Base-by-base conservation (phyloP, 495 filamentous ascomycete species). In the Hypoxylon crocopeplum region DNA sequence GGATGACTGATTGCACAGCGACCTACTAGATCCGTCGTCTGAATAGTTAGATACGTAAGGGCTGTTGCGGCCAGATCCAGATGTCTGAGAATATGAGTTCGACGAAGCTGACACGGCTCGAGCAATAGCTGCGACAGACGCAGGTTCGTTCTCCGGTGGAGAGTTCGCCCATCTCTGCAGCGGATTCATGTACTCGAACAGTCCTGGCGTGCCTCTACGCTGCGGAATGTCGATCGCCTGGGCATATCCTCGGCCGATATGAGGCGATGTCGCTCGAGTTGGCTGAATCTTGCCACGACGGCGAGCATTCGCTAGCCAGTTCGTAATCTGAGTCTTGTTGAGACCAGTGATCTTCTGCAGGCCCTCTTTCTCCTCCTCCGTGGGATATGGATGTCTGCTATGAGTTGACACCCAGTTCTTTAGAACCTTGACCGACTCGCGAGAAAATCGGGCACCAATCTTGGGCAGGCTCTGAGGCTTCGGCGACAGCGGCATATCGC, bases 221-320 rank as follows among this genome's bases (percentile, higher is more conserved):
- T 67, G 76, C 16, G 69, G 88, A 78, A 93, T 91, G 64, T 91
- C 82, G 48, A 93, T 84, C 3, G 83, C 81, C 45, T 80, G 81
- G n/a, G 80, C 66, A 62, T 74, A 78, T 53, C 70, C 76, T 48
- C 69, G 70, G 17, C 75, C 75, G 15, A 83, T 71, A 48, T 83
- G 82, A 12, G 85, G 85, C 19, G 81, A 83, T 13, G 79, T 84
- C 15, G 82, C 83, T 46, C 82, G 74, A 16, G 80, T 75, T 20
- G 83, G 75, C 21, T 83, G 81, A 46, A 87, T 82, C 77, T 93
- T 93, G 50, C 87, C 84, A 49, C 90, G 79, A 29, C 91, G 83
- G 32, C 90, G 85, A 48, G 90, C 88, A 70, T 95, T 95, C 44
- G 91, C 91, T 8, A 95, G 81, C 91, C 90, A 94, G 67, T 93